Percentiles rank a stretch among this genome's conserved stretches.
These are phyloP conservation scores for Diaporthe capsici DNA, from an alignment of 2,329 filamentous ascomycete species.

Conservation along the genomic window DNA sequence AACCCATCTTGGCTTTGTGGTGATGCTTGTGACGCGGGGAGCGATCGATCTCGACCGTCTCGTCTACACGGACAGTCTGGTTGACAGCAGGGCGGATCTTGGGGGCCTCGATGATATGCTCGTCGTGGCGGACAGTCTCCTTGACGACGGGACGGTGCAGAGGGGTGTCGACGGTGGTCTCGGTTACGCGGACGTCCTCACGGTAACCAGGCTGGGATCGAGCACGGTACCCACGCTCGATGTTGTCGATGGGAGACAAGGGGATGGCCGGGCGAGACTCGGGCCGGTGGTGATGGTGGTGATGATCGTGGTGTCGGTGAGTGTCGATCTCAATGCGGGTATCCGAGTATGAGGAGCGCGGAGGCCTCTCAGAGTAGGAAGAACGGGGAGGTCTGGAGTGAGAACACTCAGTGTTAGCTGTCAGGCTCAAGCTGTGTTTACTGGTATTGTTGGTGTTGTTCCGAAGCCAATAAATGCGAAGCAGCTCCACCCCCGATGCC, in stretches of 20 bases:
- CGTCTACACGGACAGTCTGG: constrained; percentile 58
- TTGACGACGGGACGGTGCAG: constrained; percentile 54
- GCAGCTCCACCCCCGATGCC: constrained; percentile 28
- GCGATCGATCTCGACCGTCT: constrained; percentile 72
- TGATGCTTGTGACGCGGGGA: constrained; percentile 48
- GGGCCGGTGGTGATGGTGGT: constrained; percentile 46
- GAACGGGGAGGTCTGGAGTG: constrained; percentile 33
- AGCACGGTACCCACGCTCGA: constrained; percentile 77
- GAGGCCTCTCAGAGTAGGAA: constrained; percentile 51
- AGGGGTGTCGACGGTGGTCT: constrained; percentile 54
- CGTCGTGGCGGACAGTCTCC: constrained; percentile 49
- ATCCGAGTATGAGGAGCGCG: constrained; percentile 66
- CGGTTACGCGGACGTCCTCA: constrained; percentile 54
- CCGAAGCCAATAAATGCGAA: constrained; percentile 41
- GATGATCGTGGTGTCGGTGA: constrained; percentile 50
- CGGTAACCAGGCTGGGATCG: constrained; percentile 67
- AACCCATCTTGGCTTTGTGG: constrained; percentile 72
- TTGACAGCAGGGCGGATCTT: constrained; percentile 56
- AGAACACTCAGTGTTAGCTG: constrained; percentile 31
- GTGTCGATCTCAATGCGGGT: constrained; percentile 76
- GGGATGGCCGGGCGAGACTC: constrained; percentile 43
- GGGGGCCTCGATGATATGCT: constrained; percentile 55
- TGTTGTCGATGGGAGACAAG: constrained; percentile 70
- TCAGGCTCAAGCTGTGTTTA: background rate
- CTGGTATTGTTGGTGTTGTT: constrained; percentile 34